Evolutionary conservation across 805 yeast genomes (phyloP).

Genomic region (Saccharomyces cerevisiae): DNA sequence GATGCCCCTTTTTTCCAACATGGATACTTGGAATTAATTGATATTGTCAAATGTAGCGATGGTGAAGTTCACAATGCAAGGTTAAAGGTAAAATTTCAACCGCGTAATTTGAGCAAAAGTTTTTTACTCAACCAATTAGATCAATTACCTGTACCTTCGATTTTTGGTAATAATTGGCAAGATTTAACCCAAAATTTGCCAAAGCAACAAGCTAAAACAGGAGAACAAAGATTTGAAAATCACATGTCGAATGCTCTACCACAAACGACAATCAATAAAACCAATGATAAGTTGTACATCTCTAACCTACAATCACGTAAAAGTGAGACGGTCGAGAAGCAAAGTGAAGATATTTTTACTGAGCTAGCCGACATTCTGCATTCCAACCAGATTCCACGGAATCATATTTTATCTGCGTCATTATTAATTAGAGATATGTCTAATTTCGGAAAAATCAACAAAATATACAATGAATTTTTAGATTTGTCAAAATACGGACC

Average conservation of each 20-base stretch:
- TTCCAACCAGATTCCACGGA: slow-evolving; percentile 28
- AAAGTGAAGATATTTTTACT: slow-evolving; percentile 42
- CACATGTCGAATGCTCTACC: background rate
- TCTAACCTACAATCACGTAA: slow-evolving; percentile 36
- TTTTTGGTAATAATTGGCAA: slow-evolving; percentile 20
- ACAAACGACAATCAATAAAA: slow-evolving; percentile 8
- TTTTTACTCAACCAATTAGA: slow-evolving; percentile 28
- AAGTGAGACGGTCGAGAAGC: slow-evolving; percentile 32
- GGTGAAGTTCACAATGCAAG: slow-evolving; percentile 60
- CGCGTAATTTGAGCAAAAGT: slow-evolving; percentile 24
- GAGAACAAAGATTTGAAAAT: background rate
- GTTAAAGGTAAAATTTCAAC: slow-evolving; percentile 44
- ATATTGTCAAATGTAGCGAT: slow-evolving; percentile 36
- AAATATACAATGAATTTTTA: slow-evolving; percentile 50
- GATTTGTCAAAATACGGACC: slow-evolving; percentile 32
- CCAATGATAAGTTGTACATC: slow-evolving; percentile 33
- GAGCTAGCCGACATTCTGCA: slow-evolving; percentile 34
- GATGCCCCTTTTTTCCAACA: slow-evolving; percentile 78
- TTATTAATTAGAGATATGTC: slow-evolving; percentile 58
- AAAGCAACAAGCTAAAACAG: background rate
- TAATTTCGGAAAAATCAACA: slow-evolving; percentile 54
- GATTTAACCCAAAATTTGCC: slow-evolving; percentile 6
- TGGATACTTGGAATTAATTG: slow-evolving; percentile 39
- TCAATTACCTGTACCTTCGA: slow-evolving; percentile 27
- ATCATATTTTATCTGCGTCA: slow-evolving; percentile 51